Base-by-base conservation (phyloP, 805 yeast genomes). In the Zygosaccharomyces pseudorouxii region DNA sequence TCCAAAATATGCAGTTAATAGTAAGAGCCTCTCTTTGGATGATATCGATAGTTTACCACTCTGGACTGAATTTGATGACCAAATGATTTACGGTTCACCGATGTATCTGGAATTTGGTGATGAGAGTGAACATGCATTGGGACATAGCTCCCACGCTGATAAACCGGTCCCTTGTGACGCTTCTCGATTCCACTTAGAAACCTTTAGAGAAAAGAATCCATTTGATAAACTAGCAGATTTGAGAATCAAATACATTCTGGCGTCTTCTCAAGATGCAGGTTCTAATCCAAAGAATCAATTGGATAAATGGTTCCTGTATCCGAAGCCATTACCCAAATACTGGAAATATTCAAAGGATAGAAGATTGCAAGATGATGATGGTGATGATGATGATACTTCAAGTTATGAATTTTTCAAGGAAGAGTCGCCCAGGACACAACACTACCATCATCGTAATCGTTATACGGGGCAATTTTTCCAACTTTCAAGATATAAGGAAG, bases 261-360 rank as follows among this genome's bases (percentile, higher is more conserved):
- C 77, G 2, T 86, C 96, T 0, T 52, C 77, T 23, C 98, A 90
- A 67, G 74, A 81, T 52, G 82, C 80, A 35, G 55, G 63, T 36
- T 80, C 79, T 47, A 89, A 92, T 65, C 95, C 96, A 3, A 82
- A 87, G 58, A 84, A 89, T 66, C 67, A 65, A 33, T 63, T 71
- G 4, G 70, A 69, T 11, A 67, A 63, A 25, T 89, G 97, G 97
- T 65, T 67, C n/a, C 78, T 88, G 28, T 89, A 88, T 63, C 97
- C 98, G 0, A 81, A 82, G 19, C 95, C 96, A 8, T 56, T 66
- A 39, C 71, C 72, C 1, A 71, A 68, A 51, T 70, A 67, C 18
- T 71, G 75, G 75, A 72, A 70, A 51, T 70, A 68, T 51, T 65
- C 60, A 30, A 57, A 60, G 28, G 69, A 64, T 47, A 55, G 53